Base-by-base conservation (phyloP, 1,139 yeast genomes). In the Lodderomyces orthopsilosis region DNA sequence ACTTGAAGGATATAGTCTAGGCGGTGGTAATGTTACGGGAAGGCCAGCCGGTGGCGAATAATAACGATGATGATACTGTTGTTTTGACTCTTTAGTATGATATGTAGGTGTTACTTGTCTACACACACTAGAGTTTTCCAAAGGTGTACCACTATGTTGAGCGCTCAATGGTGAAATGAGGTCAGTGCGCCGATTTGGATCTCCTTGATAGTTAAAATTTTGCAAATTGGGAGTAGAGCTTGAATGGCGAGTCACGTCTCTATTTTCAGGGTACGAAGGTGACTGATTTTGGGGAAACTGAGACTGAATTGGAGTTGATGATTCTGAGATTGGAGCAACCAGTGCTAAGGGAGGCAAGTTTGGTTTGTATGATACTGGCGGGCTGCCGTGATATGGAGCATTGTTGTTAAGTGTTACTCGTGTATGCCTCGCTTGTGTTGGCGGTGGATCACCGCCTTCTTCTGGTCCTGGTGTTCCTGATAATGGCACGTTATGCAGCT, bases 1-100 rank as follows among this genome's bases (percentile, higher is more conserved):
- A 34, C 35, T 38, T 12, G 41, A 38, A 15, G 45, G 45, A 12
- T 34, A 26, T 30, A 18, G 12, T 18, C 27, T 40, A 23, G 40
- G 38, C 2, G 39, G 43, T 30, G 34, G 34, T 30, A 30, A 12
- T 37, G 26, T 17, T 34, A 19, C 8, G 5, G 24, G 26, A 21
- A 30, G 6, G 34, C 34, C 34, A 30, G 34, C n/a, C 6, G 34
- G 19, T 30, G 18, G 34, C 34, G 34, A 30, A 30, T 30, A 13
- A 30, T 30, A 30, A 30, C 19, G 34, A 30, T 30, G 34, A 30
- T 30, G 34, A 15, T 30, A 14, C 19, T 30, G 34, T 30, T 30
- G 34, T 6, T 30, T 30, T 30, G 34, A 30, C 34, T 30, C 34
- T 30, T 13, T 4, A n/a, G 32, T n/a, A 28, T 15, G 34, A 15